Evolutionary conservation across 2,329 filamentous ascomycete genomes (phyloP), one percentile per base, ranked within the genome.

Genomic region (Emmonsiellopsis sp.): DNA sequence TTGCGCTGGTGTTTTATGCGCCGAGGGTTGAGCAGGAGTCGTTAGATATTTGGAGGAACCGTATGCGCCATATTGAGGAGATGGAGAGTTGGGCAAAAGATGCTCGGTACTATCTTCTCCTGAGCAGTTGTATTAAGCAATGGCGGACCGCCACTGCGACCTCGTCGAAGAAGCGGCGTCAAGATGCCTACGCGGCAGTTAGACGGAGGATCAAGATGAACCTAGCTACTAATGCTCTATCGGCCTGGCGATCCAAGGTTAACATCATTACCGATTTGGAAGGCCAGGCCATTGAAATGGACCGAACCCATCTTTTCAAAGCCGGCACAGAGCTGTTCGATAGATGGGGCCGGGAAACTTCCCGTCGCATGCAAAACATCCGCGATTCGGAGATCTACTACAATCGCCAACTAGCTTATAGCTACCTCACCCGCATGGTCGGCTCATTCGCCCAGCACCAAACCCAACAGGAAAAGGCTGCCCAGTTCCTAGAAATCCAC

Each of bases 51-150:
- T 75, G 72, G 73, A 65, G 54, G 42, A 62, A 62, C 7, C 68
- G 66, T 47, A 57, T 62, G 10, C 65, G 72, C 13, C 72, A 80
- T 57, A 64, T 76, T 9, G 61, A 66, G 30, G 72, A 76, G 59
- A 64, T 83, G 44, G 72, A 78, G 43, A 69, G 68, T 26, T 79
- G 77, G 78, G 76, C 80, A 30, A 65, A 66, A n/a, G 75, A 79
- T 63, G 80, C 79, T 26, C 67, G 72, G 9, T 83, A 78, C 58
- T 84, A 81, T 62, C 77, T 80, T 38, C 61, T 78, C n/a, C 68
- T 73, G 42, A 80, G 70, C 7, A 70, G 67, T 42, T 67, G 71
- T 2, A 58, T 83, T 50, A 79, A 76, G 57, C 63, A 65, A 11
- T 83, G 80, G 80, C 73, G 71, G 20, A 67, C 70, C 40, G 73